Percentiles rank a stretch among this genome's conserved stretches.
These are phyloP conservation scores for Mycena leptocephala DNA, from an alignment of 768 basidiomycete species.

Conservation along the genomic window DNA sequence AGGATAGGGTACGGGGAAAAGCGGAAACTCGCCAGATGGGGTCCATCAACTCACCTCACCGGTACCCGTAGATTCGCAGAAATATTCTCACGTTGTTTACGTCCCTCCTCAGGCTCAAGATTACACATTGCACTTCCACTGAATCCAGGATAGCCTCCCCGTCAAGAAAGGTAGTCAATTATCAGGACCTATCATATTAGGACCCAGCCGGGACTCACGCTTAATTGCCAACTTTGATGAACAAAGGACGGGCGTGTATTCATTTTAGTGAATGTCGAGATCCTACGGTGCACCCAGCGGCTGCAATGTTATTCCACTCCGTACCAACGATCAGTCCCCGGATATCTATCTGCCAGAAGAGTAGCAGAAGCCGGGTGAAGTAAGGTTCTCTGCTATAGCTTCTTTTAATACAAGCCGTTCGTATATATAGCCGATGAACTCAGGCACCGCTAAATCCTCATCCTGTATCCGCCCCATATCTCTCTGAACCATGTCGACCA, in stretches of 20 bases:
- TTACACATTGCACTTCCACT: too few relatives aligned
- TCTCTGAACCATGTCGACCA: neutral
- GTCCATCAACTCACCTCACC: too few relatives aligned
- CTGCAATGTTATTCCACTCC: neutral
- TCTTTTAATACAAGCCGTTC: neutral
- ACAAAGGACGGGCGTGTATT: neutral
- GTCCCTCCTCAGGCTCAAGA: too few relatives aligned
- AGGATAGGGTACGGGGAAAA: too few relatives aligned
- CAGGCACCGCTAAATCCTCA: neutral
- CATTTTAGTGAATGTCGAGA: neutral
- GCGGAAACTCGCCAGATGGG: too few relatives aligned
- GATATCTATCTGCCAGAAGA: slow-evolving; percentile 2
- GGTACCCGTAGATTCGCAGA: too few relatives aligned
- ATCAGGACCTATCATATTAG: too few relatives aligned
- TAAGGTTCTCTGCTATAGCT: neutral
- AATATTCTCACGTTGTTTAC: too few relatives aligned
- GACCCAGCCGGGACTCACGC: neutral
- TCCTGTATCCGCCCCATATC: neutral
- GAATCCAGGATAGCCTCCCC: too few relatives aligned
- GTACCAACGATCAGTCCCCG: neutral
- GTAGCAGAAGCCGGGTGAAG: neutral
- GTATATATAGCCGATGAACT: neutral
- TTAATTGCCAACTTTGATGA: neutral
- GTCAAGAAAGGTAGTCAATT: too few relatives aligned
- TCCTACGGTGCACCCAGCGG: neutral